Percentiles rank a stretch among this genome's conserved stretches.
These are phyloP conservation scores for Paecilomyces fulvus DNA, from an alignment of 2,329 filamentous ascomycete species.

Conservation along the genomic window DNA sequence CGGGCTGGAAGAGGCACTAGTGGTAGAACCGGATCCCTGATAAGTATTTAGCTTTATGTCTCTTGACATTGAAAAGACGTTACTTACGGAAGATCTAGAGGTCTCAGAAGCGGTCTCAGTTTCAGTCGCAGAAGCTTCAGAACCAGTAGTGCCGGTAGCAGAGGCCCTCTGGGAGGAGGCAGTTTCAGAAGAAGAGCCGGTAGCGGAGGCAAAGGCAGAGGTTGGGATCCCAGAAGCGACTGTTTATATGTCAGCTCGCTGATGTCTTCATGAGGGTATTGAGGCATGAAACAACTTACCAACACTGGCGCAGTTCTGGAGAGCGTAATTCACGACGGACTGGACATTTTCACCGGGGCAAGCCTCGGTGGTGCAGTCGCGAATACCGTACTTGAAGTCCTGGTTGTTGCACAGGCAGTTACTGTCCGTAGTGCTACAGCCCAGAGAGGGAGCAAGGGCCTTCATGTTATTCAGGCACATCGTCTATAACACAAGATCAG, in stretches of 20 bases:
- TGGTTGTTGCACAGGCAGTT: conserved; percentile 32
- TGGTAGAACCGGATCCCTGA: conserved; percentile 3
- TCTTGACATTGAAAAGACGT: no score
- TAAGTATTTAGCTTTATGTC: no score
- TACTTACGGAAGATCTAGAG: no score
- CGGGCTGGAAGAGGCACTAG: conserved; percentile 1
- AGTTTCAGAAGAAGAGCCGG: conserved; percentile 5
- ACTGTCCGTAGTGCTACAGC: conserved; percentile 29
- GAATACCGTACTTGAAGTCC: conserved; percentile 38
- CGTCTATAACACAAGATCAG: conserved; percentile 23
- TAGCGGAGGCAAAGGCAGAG: neutral
- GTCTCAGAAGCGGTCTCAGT: neutral
- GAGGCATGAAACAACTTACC: conserved; percentile 1
- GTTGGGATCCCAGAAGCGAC: neutral
- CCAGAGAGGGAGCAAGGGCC: conserved; percentile 28
- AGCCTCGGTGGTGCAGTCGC: conserved; percentile 38
- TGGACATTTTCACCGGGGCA: conserved; percentile 32
- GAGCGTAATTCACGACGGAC: conserved; percentile 23
- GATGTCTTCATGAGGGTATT: neutral
- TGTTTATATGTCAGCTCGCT: neutral
- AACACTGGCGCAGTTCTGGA: conserved; percentile 26
- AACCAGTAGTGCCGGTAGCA: conserved; percentile 6
- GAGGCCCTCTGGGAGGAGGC: conserved; percentile 3
- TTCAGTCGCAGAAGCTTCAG: neutral
- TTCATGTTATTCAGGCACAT: conserved; percentile 40